A percentile compares a stretch with the other conserved stretches of the same genome.
Evolutionary conservation across 768 basidiomycete genomes (phyloP).

Genomic region (Boletus sp.): DNA sequence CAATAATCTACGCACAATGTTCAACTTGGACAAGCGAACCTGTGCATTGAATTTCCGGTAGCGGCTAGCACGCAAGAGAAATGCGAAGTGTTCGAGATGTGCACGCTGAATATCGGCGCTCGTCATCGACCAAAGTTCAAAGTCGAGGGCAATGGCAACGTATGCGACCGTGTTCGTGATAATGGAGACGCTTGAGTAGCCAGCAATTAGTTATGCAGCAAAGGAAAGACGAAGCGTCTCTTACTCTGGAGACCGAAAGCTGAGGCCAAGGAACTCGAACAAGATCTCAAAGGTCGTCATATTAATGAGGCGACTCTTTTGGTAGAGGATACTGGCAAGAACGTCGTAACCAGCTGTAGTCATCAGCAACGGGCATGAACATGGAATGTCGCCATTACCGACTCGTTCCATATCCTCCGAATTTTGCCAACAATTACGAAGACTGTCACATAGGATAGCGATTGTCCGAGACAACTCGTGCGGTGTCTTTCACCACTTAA

Average conservation of each 20-base stretch:
- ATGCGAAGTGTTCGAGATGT: constrained; percentile 79
- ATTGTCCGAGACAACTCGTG: constrained; percentile 76
- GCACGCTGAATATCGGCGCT: constrained; percentile 69
- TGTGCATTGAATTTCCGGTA: constrained; percentile 75
- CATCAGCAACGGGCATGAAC: constrained; percentile 2
- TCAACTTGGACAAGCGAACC: constrained; percentile 68
- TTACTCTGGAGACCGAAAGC: constrained; percentile 78
- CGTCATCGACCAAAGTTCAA: constrained; percentile 83
- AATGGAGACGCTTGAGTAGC: constrained; percentile 62
- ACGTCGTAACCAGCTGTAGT: constrained; percentile 81
- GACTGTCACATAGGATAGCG: constrained; percentile 67
- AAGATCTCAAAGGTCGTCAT: constrained; percentile 77
- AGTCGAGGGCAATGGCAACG: constrained; percentile 78
- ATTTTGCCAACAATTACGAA: constrained; percentile 87
- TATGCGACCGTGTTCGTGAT: constrained; percentile 82
- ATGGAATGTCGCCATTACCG: constrained; percentile 47
- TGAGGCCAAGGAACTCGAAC: constrained; percentile 83
- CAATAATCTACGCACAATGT: constrained; percentile 70
- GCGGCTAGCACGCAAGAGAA: constrained; percentile 67
- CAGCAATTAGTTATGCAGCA: neutral
- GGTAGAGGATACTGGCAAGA: constrained; percentile 66
- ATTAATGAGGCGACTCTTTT: constrained; percentile 73
- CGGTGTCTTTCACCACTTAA: constrained; percentile 46
- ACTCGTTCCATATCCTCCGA: constrained; percentile 92
- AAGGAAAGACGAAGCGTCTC: constrained; percentile 21